Conservation (phyloP, 202 grass and related monocot genomes). For the Dendrocalamus latiflorus region DNA sequence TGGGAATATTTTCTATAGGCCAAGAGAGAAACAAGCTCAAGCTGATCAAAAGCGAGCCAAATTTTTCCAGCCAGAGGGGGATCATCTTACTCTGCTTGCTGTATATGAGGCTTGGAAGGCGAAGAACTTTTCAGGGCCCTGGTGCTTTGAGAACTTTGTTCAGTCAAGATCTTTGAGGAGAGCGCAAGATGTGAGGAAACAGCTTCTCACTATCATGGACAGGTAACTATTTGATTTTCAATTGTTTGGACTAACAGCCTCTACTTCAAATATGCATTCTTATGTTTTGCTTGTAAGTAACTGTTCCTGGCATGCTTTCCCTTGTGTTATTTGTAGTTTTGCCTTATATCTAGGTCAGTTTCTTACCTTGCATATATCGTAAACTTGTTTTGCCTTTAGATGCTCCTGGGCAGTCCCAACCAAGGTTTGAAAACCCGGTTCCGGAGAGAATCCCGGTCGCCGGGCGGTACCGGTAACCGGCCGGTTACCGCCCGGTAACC, state of each 20-base stretch:
- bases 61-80: conserved; percentile 67
- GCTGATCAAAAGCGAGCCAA: conserved; percentile 68
- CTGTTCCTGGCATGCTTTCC: background rate
- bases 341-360: background rate
- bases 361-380: background rate
- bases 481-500: no score
- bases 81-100: conserved; percentile 68
- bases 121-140: conserved; percentile 68
- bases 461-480: no score
- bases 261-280: background rate
- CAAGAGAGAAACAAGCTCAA: conserved; percentile 68
- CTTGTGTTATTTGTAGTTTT: background rate
- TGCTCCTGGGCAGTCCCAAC: background rate
- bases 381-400: background rate
- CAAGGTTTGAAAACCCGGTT: no score
- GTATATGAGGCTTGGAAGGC: conserved; percentile 80
- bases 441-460: no score
- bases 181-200: conserved; percentile 66
- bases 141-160: conserved; percentile 81
- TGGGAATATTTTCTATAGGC: conserved; percentile 95
- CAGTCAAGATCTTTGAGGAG: conserved; percentile 60
- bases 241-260: background rate
- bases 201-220: conserved; percentile 73
- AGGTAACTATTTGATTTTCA: conserved; percentile 39
- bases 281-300: background rate